Evolutionary conservation across 345 rosid species (phyloP).

Genomic region (Eucalyptus melliodora): DNA sequence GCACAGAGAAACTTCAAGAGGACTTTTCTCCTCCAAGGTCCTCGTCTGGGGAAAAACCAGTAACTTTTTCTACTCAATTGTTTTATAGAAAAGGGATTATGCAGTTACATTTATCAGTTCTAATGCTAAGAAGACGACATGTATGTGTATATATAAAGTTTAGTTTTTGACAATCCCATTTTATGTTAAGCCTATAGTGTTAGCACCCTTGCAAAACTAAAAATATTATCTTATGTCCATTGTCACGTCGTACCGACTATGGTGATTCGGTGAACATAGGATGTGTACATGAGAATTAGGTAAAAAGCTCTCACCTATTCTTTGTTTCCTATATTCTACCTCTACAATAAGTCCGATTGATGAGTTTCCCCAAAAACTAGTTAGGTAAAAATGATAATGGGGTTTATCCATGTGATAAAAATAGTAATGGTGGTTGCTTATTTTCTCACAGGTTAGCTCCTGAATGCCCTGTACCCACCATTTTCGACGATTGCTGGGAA

Average conservation of each 20-base stretch:
- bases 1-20: neutral
- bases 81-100: neutral
- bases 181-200: neutral
- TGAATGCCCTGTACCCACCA: constrained; percentile 13
- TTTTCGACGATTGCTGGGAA: constrained; percentile 18
- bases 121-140: neutral
- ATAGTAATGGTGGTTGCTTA: neutral
- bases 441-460: constrained; percentile 17
- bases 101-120: neutral
- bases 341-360: neutral
- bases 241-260: neutral
- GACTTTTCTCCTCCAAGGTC: neutral
- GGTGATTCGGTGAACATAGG: neutral
- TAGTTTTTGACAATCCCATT: neutral
- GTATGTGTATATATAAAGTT: neutral
- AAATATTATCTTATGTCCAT: neutral
- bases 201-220: neutral
- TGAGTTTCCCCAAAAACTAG: neutral
- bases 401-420: neutral
- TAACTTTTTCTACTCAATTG: neutral
- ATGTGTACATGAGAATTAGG: neutral
- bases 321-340: neutral
- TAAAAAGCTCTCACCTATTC: neutral
- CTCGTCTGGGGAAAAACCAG: neutral
- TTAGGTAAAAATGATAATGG: neutral